Percentiles rank a stretch among this genome's conserved stretches.
Evolutionary conservation across 139 green algal species (phyloP).

Genomic region (Pseudopediastrum boryanum): DNA sequence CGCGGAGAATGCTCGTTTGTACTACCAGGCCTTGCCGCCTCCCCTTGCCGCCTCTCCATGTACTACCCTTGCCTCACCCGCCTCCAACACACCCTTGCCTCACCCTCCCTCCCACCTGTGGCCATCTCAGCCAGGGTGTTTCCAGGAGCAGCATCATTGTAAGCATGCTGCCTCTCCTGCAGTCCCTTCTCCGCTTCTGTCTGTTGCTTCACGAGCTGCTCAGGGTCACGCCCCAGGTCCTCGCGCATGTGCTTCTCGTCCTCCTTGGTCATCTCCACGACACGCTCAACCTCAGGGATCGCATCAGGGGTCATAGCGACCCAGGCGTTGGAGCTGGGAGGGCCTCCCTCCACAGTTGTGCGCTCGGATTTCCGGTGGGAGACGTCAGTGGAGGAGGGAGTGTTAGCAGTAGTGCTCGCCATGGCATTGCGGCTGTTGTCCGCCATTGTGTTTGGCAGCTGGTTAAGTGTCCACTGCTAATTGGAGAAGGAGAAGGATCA

Average conservation of each 20-base stretch:
- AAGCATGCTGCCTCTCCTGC: background rate
- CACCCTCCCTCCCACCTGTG: slow-evolving; percentile 6
- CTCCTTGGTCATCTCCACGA: slow-evolving; percentile 34
- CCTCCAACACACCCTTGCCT: too few relatives aligned
- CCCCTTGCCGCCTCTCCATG: too few relatives aligned
- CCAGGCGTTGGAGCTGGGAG: slow-evolving; percentile 18
- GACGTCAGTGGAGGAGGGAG: too few relatives aligned
- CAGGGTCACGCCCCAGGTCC: slow-evolving; percentile 23
- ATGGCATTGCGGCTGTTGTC: too few relatives aligned
- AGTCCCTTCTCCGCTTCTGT: background rate
- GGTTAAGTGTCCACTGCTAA: too few relatives aligned
- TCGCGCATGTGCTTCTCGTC: slow-evolving; percentile 41
- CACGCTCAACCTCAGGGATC: background rate
- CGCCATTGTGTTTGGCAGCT: too few relatives aligned
- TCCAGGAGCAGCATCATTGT: slow-evolving; percentile 25
- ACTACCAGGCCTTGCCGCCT: too few relatives aligned
- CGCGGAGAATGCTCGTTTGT: too few relatives aligned
- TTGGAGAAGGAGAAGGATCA: too few relatives aligned
- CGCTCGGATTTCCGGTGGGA: too few relatives aligned
- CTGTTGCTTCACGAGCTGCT: slow-evolving; percentile 1
- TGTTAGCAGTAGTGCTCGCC: too few relatives aligned
- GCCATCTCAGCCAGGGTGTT: slow-evolving; percentile 35
- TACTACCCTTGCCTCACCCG: too few relatives aligned
- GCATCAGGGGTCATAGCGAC: slow-evolving; percentile 15
- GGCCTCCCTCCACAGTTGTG: background rate